Evolutionary conservation across 2,329 filamentous ascomycete genomes (phyloP).

Genomic region (Tolypocladium tundrense): DNA sequence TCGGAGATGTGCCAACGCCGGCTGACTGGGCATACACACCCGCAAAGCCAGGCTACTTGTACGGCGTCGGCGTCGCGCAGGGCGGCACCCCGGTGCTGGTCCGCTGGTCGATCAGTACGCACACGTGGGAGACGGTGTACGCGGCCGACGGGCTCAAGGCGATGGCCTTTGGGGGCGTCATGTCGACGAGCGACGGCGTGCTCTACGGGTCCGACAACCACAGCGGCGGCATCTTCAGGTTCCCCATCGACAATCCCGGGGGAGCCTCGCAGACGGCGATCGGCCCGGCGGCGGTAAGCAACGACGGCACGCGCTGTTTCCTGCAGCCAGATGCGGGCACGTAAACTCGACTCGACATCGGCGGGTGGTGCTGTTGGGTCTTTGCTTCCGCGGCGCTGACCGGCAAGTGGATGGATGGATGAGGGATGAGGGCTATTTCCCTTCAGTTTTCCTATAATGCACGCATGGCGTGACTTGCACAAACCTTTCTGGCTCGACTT

Average conservation of each 20-base stretch:
- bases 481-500: neutral
- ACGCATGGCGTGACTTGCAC: neutral
- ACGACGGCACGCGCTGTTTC: neutral
- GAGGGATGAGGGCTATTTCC: neutral
- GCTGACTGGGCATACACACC: neutral
- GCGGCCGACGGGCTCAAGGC: neutral
- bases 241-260: neutral
- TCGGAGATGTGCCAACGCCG: neutral
- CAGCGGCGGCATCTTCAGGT: neutral
- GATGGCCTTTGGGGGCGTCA: neutral
- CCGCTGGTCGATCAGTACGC: neutral
- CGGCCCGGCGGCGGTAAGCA: neutral
- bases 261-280: neutral
- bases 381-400: neutral
- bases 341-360: neutral
- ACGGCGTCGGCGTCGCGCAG: neutral
- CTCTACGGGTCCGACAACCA: neutral
- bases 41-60: neutral
- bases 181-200: neutral
- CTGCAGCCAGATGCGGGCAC: neutral
- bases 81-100: neutral
- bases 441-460: neutral
- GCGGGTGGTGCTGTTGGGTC: neutral
- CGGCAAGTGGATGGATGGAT: neutral
- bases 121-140: neutral